A percentile compares a stretch with the other conserved stretches of the same genome.
These are phyloP conservation scores for Saturnispora ahearnii DNA, from an alignment of 805 yeast genomes.

Conservation along the genomic window DNA sequence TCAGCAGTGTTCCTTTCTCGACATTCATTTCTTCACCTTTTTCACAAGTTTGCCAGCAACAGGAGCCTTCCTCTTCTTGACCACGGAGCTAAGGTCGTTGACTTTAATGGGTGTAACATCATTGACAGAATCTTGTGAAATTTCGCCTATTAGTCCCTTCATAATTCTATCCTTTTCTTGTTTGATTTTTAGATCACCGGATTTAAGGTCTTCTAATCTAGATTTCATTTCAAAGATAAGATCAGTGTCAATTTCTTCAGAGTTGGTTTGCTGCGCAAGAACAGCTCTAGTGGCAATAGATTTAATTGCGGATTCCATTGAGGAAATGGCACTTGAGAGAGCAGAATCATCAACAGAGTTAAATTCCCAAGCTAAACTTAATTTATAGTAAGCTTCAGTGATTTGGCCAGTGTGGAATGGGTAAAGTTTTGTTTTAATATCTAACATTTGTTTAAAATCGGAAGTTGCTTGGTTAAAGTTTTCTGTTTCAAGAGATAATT, in stretches of 20 bases:
- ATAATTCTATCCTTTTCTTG: constrained; percentile 7
- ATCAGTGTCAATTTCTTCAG: constrained; percentile 31
- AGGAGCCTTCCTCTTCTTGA: constrained; percentile 6
- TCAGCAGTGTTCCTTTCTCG: background rate
- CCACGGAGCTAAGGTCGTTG: constrained; percentile 5
- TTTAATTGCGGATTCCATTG: constrained; percentile 32
- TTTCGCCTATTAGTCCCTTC: constrained; percentile 6
- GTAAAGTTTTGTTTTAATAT: constrained; percentile 44
- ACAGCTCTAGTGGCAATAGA: constrained; percentile 34
- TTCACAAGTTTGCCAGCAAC: background rate
- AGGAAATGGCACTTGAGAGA: constrained; percentile 42
- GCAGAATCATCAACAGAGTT: constrained; percentile 39
- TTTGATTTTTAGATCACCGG: constrained; percentile 4
- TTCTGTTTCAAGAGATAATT: constrained; percentile 82
- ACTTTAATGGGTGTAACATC: background rate
- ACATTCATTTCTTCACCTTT: constrained; percentile 2
- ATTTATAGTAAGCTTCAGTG: constrained; percentile 73
- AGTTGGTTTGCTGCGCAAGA: background rate
- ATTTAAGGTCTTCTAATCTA: constrained; percentile 45
- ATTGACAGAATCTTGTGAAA: background rate
- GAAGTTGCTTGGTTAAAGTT: constrained; percentile 69
- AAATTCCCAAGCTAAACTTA: constrained; percentile 72
- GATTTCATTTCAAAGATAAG: constrained; percentile 47
- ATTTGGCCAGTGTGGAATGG: constrained; percentile 45
- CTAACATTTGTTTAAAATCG: constrained; percentile 54